A percentile compares a stretch with the other conserved stretches of the same genome.
These are phyloP conservation scores for Keqinozyma sinolaborantium DNA, from an alignment of 1,139 yeast genomes.

Conservation along the genomic window DNA sequence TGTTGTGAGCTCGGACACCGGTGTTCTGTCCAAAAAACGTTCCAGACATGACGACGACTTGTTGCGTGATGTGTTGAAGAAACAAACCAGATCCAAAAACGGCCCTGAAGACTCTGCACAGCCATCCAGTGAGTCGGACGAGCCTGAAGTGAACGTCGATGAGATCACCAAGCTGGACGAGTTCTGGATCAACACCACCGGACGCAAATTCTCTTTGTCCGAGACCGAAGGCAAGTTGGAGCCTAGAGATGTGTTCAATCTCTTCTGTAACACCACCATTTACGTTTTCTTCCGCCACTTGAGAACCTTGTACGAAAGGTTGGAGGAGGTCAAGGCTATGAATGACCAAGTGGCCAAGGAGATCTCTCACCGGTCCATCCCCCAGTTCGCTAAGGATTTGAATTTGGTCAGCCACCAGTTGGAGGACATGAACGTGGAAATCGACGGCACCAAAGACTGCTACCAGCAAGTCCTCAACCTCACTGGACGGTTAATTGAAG, in stretches of 20 bases:
- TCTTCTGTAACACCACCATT: slow-evolving; percentile 88
- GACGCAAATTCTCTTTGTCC: slow-evolving; percentile 27
- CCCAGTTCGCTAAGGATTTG: slow-evolving; percentile 86
- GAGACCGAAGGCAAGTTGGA: slow-evolving; percentile 20
- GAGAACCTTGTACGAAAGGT: slow-evolving; percentile 76
- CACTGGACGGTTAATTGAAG: slow-evolving; percentile 78
- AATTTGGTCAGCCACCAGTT: slow-evolving; percentile 79
- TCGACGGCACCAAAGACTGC: slow-evolving; percentile 64
- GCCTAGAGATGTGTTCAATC: slow-evolving; percentile 54
- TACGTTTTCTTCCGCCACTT: slow-evolving; percentile 89
- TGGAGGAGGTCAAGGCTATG: slow-evolving; percentile 70
- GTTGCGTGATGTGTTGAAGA: slow-evolving; percentile 71
- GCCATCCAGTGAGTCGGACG: slow-evolving; percentile 30
- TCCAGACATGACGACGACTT: slow-evolving; percentile 57
- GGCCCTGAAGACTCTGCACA: slow-evolving; percentile 33
- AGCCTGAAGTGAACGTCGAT: slow-evolving; percentile 28
- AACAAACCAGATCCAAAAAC: slow-evolving; percentile 50
- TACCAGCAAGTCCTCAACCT: slow-evolving; percentile 73
- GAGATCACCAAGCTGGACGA: slow-evolving; percentile 62
- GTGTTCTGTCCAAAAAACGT: slow-evolving; percentile 38
- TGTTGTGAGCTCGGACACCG: slow-evolving; percentile 7
- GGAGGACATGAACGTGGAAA: slow-evolving; percentile 74
- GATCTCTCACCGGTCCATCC: slow-evolving; percentile 59
- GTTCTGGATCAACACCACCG: slow-evolving; percentile 56
- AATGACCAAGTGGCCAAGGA: slow-evolving; percentile 69